phyloP scores from a whole-genome alignment of 768 basidiomycete species.

The Phylloporus scabripes region DNA sequence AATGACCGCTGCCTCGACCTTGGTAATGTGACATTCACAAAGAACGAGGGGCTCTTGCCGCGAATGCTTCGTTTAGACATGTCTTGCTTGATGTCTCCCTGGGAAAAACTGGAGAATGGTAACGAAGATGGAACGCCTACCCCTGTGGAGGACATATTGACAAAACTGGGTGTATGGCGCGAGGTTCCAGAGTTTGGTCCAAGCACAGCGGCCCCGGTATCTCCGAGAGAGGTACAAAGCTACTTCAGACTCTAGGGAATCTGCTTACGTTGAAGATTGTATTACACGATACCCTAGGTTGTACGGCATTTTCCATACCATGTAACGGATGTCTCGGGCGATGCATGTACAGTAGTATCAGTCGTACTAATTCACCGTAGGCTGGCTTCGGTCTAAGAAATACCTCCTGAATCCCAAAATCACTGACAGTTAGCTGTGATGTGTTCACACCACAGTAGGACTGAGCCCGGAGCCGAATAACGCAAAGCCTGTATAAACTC shows the following conservation, averaged over 20 bases:
- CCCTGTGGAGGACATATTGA: slow-evolving; percentile 16
- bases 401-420: too few relatives aligned
- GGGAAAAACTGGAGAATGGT: slow-evolving; percentile 8
- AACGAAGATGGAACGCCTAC: background rate
- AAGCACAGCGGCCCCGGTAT: background rate
- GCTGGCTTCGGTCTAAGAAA: too few relatives aligned
- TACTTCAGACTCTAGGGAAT: background rate
- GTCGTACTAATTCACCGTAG: too few relatives aligned
- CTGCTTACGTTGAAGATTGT: background rate
- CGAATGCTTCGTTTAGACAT: slow-evolving; percentile 11
- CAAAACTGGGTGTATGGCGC: slow-evolving; percentile 17
- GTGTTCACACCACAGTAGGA: background rate
- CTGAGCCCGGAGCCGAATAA: background rate
- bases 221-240: background rate
- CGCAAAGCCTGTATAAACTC: background rate
- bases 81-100: slow-evolving; percentile 4
- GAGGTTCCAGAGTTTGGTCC: background rate
- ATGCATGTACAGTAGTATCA: background rate
- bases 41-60: slow-evolving; percentile 12
- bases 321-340: background rate
- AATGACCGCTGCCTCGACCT: slow-evolving; percentile 19
- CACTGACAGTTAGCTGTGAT: background rate
- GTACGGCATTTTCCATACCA: background rate
- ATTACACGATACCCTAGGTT: background rate
- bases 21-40: slow-evolving; percentile 5